A percentile compares a stretch with the other conserved stretches of the same genome.
Evolutionary conservation across 2,329 filamentous ascomycete genomes (phyloP).

Genomic region (Cladorrhinum sp.): DNA sequence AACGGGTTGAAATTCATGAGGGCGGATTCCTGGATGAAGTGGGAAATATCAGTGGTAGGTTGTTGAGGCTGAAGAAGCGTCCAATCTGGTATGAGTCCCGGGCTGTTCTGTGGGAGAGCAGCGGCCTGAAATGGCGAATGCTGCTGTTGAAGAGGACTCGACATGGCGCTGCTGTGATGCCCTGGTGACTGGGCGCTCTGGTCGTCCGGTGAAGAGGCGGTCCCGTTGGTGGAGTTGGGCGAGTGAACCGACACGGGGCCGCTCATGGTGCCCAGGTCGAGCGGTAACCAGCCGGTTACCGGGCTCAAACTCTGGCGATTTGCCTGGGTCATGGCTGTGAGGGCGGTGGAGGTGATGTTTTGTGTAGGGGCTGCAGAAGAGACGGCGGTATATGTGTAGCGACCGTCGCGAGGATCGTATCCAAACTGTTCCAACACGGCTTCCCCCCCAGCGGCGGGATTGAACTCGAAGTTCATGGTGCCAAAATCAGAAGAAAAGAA

Average conservation of each 20-base stretch:
- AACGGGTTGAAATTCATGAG: constrained; percentile 56
- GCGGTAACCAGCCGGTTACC: constrained; percentile 47
- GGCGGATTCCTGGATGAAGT: constrained; percentile 56
- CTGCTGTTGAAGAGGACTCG: constrained; percentile 52
- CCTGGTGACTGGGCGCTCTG: constrained; percentile 46
- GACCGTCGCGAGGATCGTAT: constrained; percentile 54
- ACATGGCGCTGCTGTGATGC: constrained; percentile 46
- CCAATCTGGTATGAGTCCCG: constrained; percentile 57
- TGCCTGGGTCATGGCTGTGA: constrained; percentile 39
- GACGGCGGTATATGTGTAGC: constrained; percentile 48
- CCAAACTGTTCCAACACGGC: constrained; percentile 58
- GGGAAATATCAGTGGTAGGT: constrained; percentile 44
- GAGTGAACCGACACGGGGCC: constrained; percentile 35
- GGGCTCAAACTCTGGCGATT: constrained; percentile 39
- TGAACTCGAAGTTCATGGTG: constrained; percentile 61
- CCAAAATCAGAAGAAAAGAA: constrained; percentile 31
- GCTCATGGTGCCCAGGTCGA: constrained; percentile 43
- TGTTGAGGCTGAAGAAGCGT: constrained; percentile 42
- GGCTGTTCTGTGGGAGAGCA: constrained; percentile 44
- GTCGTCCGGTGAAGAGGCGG: constrained; percentile 52
- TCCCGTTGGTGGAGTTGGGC: constrained; percentile 41
- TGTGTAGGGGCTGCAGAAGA: constrained; percentile 37
- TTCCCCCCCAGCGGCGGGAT: constrained; percentile 52
- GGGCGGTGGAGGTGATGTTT: constrained; percentile 34
- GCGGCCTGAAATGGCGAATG: constrained; percentile 54